Evolutionary conservation across 345 rosid species (phyloP), one percentile per base, ranked within the genome.

Genomic region (Populus ilicifolia): DNA sequence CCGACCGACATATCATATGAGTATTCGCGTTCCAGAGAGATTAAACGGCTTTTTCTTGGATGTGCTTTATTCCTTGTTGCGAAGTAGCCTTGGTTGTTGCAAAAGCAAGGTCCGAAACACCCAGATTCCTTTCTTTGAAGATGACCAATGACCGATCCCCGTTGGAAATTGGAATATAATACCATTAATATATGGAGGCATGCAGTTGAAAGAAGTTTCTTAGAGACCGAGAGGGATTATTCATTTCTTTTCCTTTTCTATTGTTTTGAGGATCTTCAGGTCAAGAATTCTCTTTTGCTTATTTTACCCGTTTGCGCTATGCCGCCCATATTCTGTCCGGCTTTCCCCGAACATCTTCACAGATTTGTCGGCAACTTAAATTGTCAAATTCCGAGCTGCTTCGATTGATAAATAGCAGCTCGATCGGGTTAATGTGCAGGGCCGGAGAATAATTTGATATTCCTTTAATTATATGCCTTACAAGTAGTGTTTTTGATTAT

Each of bases 51-150:
- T 74, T 86, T 86, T 81, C 81, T 90, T 88, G 90, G 83, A 87
- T 79, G 80, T 66, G 74, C 92, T 88, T 90, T 90, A 86, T 88
- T 88, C 90, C 75, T 77, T 86, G 78, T 84, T 82, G 90, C 88
- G 84, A 82, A 84, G 82, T 87, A 79, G 86, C 89, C 82, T 90
- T 83, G 92, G 89, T 87, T 85, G 83, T 87, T 79, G 86, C 87
- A 89, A 90, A 90, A 90, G 90, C 84, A 83, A 82, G 83, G 67
- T 69, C 79, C 79, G 73, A 85, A 81, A 68, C 80, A 10, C 67
- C 20, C 80, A 81, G 87, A 89, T 90, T 89, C 92, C 87, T 90
- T 90, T 84, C 94, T 84, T 89, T 84, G 88, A 80, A 77, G 70
- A 75, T 76, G 80, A 80, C 85, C 90, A 85, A 75, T 75, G 80